Evolutionary conservation across 163 green algal species (phyloP).

Genomic region (Volvox carteri): DNA sequence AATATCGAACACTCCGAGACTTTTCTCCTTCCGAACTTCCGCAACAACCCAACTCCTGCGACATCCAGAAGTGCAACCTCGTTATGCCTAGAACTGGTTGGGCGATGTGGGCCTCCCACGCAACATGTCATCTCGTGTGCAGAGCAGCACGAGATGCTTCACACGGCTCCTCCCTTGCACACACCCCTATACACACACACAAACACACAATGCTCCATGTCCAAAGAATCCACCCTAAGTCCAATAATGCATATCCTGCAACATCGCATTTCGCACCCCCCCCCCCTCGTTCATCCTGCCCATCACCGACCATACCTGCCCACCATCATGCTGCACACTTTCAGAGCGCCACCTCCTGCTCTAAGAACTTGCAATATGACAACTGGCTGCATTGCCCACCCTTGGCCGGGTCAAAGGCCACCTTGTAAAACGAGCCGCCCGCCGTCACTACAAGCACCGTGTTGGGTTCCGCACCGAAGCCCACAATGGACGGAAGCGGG

Average conservation of each 20-base stretch:
- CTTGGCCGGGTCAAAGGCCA: constrained; percentile 81
- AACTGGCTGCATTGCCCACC: constrained; percentile 80
- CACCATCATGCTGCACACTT: too few species aligned
- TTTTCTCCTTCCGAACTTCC: too few species aligned
- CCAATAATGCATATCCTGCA: background rate
- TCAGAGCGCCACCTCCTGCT: constrained; percentile 55
- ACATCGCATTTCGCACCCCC: background rate
- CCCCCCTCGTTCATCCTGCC: background rate
- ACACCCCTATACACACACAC: too few species aligned
- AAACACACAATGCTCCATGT: background rate
- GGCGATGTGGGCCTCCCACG: too few species aligned
- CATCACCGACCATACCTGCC: background rate
- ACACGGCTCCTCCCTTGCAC: too few species aligned
- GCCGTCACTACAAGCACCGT: constrained; percentile 84
- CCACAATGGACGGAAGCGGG: constrained; percentile 75
- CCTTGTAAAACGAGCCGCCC: constrained; percentile 85
- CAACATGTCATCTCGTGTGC: too few species aligned
- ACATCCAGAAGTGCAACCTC: too few species aligned
- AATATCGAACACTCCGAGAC: too few species aligned
- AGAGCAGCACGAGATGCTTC: too few species aligned
- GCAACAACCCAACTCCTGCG: too few species aligned
- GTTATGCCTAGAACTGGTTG: too few species aligned
- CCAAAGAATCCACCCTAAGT: background rate
- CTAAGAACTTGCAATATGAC: constrained; percentile 69
- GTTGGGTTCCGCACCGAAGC: constrained; percentile 83